Evolutionary conservation across 176 grass and related monocot species (phyloP), one percentile per base, ranked within the genome.

Genomic region (Phyllostachys edulis): DNA sequence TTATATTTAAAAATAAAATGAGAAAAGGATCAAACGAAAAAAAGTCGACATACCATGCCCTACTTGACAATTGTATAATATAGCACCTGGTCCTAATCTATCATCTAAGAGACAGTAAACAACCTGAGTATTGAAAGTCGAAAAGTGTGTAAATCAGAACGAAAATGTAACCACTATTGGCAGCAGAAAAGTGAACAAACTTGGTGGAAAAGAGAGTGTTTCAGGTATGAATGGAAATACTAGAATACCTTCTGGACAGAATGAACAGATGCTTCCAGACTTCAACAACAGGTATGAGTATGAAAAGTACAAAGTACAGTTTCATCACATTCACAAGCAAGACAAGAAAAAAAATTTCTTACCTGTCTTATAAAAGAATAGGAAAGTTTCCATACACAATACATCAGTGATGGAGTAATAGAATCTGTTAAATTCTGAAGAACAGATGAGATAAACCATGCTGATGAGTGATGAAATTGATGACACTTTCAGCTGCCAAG

Each of bases 181-280:
- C 74, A 45, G 44, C 14, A 20, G 63, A 77, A 85, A 86, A 82
- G 71, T 21, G 8, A 69, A 38, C 14, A 15, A 63, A 39, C 40
- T 71, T 56, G 74, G 57, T 47, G 50, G 32, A 69, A 85, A 80
- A 45, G 44, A 41, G 29, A 7, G 68, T 20, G 47, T 67, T 65
- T 73, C 75, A 79, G 87, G 76, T 84, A 79, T 68, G 75, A 62
- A 85, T 0, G 81, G 60, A 51, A 37, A 44, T 71, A 4, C 2
- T 62, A 38, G 6, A 46, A 62, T 0, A 68, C 7, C 32, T 75
- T 75, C 67, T 69, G 69, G 61, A 60, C 82, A 59, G 50, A 70
- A n/a, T n/a, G n/a, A n/a, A 34, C 24, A 80, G 29, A 80, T 80
- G 62, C 77, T 81, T 61, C 77, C 78, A 67, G 71, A 73, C 67